Percentiles rank a stretch among this genome's conserved stretches.
Conservation (phyloP, 106 monocot genomes). For the Acorus calamus region DNA sequence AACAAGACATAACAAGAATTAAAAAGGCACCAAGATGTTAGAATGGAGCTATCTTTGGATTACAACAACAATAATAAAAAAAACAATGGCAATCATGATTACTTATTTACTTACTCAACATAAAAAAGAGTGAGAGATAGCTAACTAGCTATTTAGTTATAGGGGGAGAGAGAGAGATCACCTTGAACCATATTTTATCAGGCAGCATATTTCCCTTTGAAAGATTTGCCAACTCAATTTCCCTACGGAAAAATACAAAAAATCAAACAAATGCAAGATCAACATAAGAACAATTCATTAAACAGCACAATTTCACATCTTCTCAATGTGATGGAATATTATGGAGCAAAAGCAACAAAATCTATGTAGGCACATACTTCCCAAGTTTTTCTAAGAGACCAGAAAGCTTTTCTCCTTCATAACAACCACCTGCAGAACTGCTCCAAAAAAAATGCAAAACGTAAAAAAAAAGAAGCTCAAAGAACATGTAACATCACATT, state of each 20-base stretch:
- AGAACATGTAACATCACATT: too few relatives aligned
- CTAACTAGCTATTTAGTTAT: neutral
- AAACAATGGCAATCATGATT: too few relatives aligned
- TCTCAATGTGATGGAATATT: too few relatives aligned
- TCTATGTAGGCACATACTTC: conserved; percentile 1
- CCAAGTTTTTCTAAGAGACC: conserved; percentile 30
- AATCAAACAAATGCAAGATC: neutral
- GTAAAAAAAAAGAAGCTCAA: too few relatives aligned
- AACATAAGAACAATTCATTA: neutral
- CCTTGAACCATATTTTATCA: conserved; percentile 84
- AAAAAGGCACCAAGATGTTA: too few relatives aligned
- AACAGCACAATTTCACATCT: neutral
- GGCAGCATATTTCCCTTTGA: conserved; percentile 32
- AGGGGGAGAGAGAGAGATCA: neutral
- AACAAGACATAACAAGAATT: too few relatives aligned
- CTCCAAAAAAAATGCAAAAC: too few relatives aligned
- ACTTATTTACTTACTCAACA: neutral
- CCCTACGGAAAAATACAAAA: conserved; percentile 12
- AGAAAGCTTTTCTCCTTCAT: conserved; percentile 38
- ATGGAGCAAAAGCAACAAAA: neutral
- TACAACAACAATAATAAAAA: too few relatives aligned
- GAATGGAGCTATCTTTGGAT: too few relatives aligned
- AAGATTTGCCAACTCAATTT: conserved; percentile 38
- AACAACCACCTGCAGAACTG: neutral
- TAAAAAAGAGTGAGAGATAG: neutral